Percentiles rank a stretch among this genome's conserved stretches.
These are phyloP conservation scores for Solanum appendiculatum DNA, from an alignment of 257 asterid genomes.

Conservation along the genomic window DNA sequence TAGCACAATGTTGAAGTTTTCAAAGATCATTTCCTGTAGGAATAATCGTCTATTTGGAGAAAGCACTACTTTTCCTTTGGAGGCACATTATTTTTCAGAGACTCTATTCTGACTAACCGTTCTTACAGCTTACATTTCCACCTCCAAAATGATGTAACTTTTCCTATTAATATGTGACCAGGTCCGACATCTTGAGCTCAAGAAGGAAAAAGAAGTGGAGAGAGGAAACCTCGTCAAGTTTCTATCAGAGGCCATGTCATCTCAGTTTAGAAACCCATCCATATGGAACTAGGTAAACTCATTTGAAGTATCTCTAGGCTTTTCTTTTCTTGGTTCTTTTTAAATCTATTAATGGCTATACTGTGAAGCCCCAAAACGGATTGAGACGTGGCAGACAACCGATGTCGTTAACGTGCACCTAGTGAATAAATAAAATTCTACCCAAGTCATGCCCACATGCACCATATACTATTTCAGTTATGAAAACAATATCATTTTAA, in stretches of 20 bases:
- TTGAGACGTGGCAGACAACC: neutral
- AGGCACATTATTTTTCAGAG: neutral
- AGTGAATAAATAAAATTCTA: neutral
- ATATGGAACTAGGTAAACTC: conserved; percentile 57
- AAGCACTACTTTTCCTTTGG: neutral
- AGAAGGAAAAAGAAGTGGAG: conserved; percentile 76
- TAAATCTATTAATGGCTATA: neutral
- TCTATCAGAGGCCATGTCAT: conserved; percentile 65
- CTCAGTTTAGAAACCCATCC: conserved; percentile 82
- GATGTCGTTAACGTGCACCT: neutral
- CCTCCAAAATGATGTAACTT: conserved; percentile 2
- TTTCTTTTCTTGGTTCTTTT: neutral
- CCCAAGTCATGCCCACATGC: neutral
- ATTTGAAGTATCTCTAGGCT: neutral
- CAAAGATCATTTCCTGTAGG: neutral
- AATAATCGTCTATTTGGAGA: neutral
- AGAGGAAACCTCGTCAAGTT: conserved; percentile 61
- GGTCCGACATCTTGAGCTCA: conserved; percentile 95
- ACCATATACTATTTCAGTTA: neutral
- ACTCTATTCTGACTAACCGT: neutral
- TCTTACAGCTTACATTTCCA: neutral
- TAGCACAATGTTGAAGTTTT: neutral
- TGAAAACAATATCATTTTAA: neutral
- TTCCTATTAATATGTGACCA: conserved; percentile 15
- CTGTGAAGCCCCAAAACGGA: neutral